Base-by-base conservation (phyloP, 2,329 filamentous ascomycete species). In the Ophiostoma populinum region DNA sequence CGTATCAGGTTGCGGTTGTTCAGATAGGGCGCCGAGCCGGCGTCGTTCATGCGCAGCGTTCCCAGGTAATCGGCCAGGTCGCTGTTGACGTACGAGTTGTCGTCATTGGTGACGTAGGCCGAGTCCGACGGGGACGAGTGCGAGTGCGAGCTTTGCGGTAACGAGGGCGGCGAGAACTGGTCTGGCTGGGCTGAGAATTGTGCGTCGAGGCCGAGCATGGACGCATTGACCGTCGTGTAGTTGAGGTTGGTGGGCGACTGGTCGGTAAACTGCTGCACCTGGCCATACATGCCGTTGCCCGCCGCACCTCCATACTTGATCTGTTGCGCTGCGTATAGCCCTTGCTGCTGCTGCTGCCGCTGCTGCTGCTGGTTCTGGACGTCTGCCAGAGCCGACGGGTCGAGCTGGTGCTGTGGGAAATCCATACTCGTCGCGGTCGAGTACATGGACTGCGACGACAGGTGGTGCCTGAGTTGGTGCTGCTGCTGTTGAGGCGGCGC, bases 1-100 rank as follows among this genome's bases (percentile, higher is more conserved):
- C 39, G 51, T 47, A 44, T 70, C 71, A 41, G 38, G 16, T 38
- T 32, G 34, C 35, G 35, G 13, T 68, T 75, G 42, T 80, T 76
- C 21, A 95, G 70, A 56, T 94, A 95, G 2, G 83, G 83, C 19
- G 87, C 83, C 52, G 85, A 79, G 41, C 85, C 87, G 26, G 73
- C 76, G 49, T 87, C 80, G 41, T 92, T 79, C 47, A 95, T 83
- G 49, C 81, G 86, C 11, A 95, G 63, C 27, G 82, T 79, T 7
- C 87, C 87, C 25, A 95, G 63, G 9, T 90, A 71, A 48, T 92
- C 80, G 10, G 76, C 73, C 3, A 93, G 64, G 47, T 80, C 76
- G 25, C 77, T 69, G 36, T 79, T 70, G 20, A 70, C 73, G 40
- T 79, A 79, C 32, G 79, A 72, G 19, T 66, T 63, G 5, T 44